phyloP scores from a whole-genome alignment of 176 grass and related monocot species.

The Lolium perenne region DNA sequence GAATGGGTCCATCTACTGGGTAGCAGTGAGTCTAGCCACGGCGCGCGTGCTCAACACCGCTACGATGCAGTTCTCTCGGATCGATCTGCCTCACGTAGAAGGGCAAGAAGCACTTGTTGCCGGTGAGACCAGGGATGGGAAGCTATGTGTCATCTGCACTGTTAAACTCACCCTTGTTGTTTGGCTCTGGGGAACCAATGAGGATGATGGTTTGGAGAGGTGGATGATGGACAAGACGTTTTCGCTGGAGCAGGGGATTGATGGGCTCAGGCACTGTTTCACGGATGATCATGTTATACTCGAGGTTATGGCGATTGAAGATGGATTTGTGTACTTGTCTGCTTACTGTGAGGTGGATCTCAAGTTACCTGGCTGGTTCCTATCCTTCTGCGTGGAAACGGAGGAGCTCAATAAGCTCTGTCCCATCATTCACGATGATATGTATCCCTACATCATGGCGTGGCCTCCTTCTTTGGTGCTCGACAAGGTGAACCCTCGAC shows the following conservation, averaged over 20 bases:
- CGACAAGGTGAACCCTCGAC: not conserved
- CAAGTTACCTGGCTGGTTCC: not conserved
- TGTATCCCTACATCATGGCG: slow-evolving; percentile 23
- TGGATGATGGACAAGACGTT: not conserved
- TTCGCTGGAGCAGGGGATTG: not conserved
- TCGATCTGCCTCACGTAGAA: not conserved
- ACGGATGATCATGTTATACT: not conserved
- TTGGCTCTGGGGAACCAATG: not conserved
- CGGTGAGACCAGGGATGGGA: not conserved
- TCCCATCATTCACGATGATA: not conserved
- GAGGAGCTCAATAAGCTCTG: not conserved
- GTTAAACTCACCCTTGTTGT: not conserved
- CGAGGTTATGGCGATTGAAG: not conserved
- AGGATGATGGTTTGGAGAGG: not conserved
- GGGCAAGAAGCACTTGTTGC: not conserved
- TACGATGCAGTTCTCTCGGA: not conserved
- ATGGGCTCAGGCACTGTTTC: not conserved
- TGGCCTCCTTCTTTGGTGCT: not conserved
- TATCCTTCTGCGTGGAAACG: slow-evolving; percentile 15
- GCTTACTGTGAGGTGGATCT: not conserved
- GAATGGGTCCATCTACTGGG: slow-evolving; percentile 3
- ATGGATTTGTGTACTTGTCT: slow-evolving; percentile 4
- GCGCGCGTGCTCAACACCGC: not conserved
- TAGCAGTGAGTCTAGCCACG: not conserved
- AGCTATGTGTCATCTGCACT: not conserved